Evolutionary conservation across 2,329 filamentous ascomycete genomes (phyloP).

Genomic region (Cytospora chrysosperma): DNA sequence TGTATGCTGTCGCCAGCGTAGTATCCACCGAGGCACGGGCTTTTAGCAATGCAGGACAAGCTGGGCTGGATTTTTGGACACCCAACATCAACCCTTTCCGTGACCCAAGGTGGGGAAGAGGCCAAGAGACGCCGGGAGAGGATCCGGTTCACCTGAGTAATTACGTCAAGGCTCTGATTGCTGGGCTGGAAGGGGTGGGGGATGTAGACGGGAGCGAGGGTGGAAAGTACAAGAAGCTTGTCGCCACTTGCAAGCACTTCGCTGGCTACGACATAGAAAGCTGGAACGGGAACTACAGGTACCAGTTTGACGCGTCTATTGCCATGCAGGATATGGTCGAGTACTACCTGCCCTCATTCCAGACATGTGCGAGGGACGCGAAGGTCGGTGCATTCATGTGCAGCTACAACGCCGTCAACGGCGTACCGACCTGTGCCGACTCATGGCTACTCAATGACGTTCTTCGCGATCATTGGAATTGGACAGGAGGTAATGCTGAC

Average conservation of each 20-base stretch:
- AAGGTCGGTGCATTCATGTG: constrained; percentile 61
- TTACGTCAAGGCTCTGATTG: constrained; percentile 29
- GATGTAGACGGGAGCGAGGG: constrained; percentile 3
- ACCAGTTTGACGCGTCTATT: constrained; percentile 31
- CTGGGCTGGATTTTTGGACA: constrained; percentile 60
- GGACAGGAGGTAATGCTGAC: constrained; percentile 37
- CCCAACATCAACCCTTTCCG: constrained; percentile 67
- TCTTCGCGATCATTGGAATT: constrained; percentile 63
- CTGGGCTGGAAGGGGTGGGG: constrained; percentile 29
- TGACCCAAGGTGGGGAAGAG: constrained; percentile 63
- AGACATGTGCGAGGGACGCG: constrained; percentile 59
- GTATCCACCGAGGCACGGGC: constrained; percentile 58
- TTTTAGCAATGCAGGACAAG: constrained; percentile 59
- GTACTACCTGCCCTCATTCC: constrained; percentile 66
- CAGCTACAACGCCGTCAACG: constrained; percentile 64
- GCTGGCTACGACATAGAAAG: constrained; percentile 56
- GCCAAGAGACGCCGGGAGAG: constrained; percentile 53
- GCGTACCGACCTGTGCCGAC: constrained; percentile 62
- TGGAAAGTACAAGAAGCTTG: constrained; percentile 34
- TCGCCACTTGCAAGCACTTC: constrained; percentile 60
- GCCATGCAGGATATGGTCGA: constrained; percentile 62
- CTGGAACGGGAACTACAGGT: constrained; percentile 28
- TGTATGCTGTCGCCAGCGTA: constrained; percentile 54
- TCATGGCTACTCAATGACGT: constrained; percentile 60
- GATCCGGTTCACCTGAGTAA: constrained; percentile 29